These are phyloP conservation scores for Aspergillus ochraceoroseus DNA, from an alignment of 2,329 filamentous ascomycete species.

Conservation along the genomic window DNA sequence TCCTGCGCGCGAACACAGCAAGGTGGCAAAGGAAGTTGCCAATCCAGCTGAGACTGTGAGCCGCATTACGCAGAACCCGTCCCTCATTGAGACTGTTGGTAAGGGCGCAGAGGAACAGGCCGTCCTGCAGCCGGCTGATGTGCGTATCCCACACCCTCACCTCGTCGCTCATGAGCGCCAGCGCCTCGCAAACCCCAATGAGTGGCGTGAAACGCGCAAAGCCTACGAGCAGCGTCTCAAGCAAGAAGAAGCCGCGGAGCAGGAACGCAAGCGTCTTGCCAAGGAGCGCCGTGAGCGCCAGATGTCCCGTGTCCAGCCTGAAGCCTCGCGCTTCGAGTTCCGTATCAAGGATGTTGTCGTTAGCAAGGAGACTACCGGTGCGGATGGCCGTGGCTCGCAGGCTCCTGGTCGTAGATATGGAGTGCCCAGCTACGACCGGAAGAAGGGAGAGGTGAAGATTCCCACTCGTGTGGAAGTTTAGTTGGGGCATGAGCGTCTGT, in stretches of 20 bases:
- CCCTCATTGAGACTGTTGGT: conserved; percentile 41
- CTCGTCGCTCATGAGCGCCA: conserved; percentile 50
- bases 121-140: conserved; percentile 57
- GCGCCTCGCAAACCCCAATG: conserved; percentile 33
- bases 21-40: conserved; percentile 24
- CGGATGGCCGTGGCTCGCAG: conserved; percentile 49
- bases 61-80: conserved; percentile 27
- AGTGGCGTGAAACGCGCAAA: conserved; percentile 31
- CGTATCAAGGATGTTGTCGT: conserved; percentile 53
- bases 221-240: conserved; percentile 45
- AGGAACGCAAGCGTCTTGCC: conserved; percentile 38
- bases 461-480: conserved; percentile 54
- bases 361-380: conserved; percentile 52
- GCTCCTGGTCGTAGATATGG: conserved; percentile 59
- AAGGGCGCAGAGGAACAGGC: conserved; percentile 43
- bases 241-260: conserved; percentile 37
- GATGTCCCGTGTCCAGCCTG: conserved; percentile 42
- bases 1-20: conserved; percentile 33
- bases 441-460: conserved; percentile 60
- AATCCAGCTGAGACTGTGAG: conserved; percentile 34
- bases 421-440: conserved; percentile 57
- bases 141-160: conserved; percentile 60
- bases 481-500: conserved; percentile 8
- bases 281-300: conserved; percentile 44
- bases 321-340: conserved; percentile 55